A percentile compares a stretch with the other conserved stretches of the same genome.
Conservation (phyloP, 208 protist species). For the Trypanosoma avium region DNA sequence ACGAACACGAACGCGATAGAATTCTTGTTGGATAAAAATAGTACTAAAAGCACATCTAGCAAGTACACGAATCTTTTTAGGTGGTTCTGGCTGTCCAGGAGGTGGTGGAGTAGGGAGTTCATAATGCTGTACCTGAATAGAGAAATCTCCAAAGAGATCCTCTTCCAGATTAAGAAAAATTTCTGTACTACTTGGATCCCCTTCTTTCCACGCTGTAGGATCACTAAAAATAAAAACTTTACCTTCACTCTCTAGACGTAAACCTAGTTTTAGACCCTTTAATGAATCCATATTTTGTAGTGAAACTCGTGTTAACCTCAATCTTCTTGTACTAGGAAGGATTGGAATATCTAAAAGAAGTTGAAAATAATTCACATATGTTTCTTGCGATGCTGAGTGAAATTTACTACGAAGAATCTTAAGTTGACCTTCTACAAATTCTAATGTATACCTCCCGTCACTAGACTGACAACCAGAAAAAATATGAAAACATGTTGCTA, state of each 20-base stretch:
- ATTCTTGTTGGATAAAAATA: slow-evolving; percentile 67
- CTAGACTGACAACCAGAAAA: slow-evolving; percentile 60
- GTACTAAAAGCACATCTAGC: slow-evolving; percentile 79
- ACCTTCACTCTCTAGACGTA: slow-evolving; percentile 54
- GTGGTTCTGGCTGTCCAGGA: slow-evolving; percentile 8
- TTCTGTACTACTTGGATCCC: slow-evolving; percentile 36
- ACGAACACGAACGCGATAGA: slow-evolving; percentile 51
- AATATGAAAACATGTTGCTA: slow-evolving; percentile 71
- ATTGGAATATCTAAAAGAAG: slow-evolving; percentile 73
- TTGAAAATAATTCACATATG: slow-evolving; percentile 83
- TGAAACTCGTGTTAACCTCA: slow-evolving; percentile 46
- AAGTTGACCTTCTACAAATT: slow-evolving; percentile 62
- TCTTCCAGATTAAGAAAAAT: slow-evolving; percentile 47
- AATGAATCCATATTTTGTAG: slow-evolving; percentile 60
- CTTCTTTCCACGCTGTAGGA: slow-evolving; percentile 41
- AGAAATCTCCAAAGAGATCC: slow-evolving; percentile 77
- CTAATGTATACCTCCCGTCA: slow-evolving; percentile 47
- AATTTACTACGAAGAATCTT: slow-evolving; percentile 51
- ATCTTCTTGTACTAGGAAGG: slow-evolving; percentile 60
- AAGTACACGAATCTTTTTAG: slow-evolving; percentile 35
- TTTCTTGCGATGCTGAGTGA: slow-evolving; percentile 69
- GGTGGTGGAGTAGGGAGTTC: slow-evolving; percentile 20
- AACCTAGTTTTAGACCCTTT: slow-evolving; percentile 40
- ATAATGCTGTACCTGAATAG: slow-evolving; percentile 55
- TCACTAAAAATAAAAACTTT: slow-evolving; percentile 52